A percentile compares a stretch with the other conserved stretches of the same genome.
These are phyloP conservation scores for Penicillium canescens DNA, from an alignment of 495 filamentous ascomycete genomes.

Conservation along the genomic window DNA sequence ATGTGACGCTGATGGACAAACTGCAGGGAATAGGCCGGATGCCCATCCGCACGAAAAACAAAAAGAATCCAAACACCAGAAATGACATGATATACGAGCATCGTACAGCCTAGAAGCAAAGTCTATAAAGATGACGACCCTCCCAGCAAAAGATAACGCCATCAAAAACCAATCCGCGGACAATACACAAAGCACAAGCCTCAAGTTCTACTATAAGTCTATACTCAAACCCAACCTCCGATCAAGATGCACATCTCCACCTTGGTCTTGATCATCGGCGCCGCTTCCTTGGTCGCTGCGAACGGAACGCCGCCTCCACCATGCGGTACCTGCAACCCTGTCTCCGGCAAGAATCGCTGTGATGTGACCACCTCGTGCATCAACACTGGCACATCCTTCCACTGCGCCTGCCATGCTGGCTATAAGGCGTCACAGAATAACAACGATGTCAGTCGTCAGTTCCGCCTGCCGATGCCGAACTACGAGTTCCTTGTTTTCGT, in stretches of 20 bases:
- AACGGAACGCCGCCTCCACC: conserved; percentile 16
- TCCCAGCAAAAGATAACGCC: conserved; percentile 5
- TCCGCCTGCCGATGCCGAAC: conserved; percentile 40
- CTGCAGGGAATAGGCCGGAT: neutral
- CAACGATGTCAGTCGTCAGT: conserved; percentile 35
- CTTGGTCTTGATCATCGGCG: conserved; percentile 22
- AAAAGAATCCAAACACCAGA: no score
- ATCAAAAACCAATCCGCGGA: conserved; percentile 2
- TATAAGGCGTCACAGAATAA: conserved; percentile 55
- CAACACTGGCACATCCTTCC: conserved; percentile 70
- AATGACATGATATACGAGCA: neutral
- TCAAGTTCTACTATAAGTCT: conserved; percentile 3
- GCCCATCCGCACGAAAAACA: neutral
- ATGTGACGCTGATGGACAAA: neutral
- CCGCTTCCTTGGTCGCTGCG: conserved; percentile 25
- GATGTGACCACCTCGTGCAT: conserved; percentile 47
- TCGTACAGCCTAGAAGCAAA: neutral
- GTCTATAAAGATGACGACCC: conserved; percentile 15
- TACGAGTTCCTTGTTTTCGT: conserved; percentile 47
- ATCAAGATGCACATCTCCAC: conserved; percentile 30
- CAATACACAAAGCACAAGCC: neutral
- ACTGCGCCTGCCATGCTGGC: conserved; percentile 71
- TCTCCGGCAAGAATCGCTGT: conserved; percentile 44
- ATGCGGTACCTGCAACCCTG: conserved; percentile 45
- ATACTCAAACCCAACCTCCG: conserved; percentile 8